Evolutionary conservation across 306 rosid species (phyloP).

Genomic region (Corylus heterophylla): DNA sequence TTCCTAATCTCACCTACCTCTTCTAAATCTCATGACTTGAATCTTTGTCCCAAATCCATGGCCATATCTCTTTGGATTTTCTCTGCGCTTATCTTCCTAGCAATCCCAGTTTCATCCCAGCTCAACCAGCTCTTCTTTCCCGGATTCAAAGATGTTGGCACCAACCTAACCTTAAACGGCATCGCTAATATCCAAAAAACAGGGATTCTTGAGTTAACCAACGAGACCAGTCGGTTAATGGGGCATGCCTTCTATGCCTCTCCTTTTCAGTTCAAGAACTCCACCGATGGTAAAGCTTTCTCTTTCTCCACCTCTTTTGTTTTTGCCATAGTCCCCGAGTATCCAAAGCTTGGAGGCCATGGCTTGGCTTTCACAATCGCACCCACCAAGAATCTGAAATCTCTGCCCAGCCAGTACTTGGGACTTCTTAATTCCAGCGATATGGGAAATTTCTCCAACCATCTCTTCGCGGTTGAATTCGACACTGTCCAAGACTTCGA

Average conservation of each 20-base stretch:
- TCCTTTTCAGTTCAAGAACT: constrained; percentile 60
- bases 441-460: constrained; percentile 60
- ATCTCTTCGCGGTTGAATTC: constrained; percentile 77
- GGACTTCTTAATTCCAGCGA: constrained; percentile 67
- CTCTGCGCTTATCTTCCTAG: constrained; percentile 27
- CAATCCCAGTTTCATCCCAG: constrained; percentile 40
- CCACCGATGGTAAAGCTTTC: constrained; percentile 48
- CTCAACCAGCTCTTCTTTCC: constrained; percentile 39
- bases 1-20: constrained; percentile 8
- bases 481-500: constrained; percentile 87
- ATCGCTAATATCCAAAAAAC: constrained; percentile 42
- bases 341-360: constrained; percentile 84
- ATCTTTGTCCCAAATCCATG: constrained; percentile 26
- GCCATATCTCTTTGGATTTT: constrained; percentile 27
- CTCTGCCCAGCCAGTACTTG: constrained; percentile 75
- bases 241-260: constrained; percentile 58
- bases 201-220: constrained; percentile 61
- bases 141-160: constrained; percentile 47
- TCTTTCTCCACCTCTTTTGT: constrained; percentile 77
- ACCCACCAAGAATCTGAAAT: constrained; percentile 47
- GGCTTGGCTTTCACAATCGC: constrained; percentile 74
- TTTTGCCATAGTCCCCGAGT: constrained; percentile 67
- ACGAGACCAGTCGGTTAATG: constrained; percentile 47
- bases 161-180: constrained; percentile 50
- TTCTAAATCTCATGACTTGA: neutral